A percentile compares a stretch with the other conserved stretches of the same genome.
These are phyloP conservation scores for Aspergillus cavernicola DNA, from an alignment of 495 filamentous ascomycete genomes.

Conservation along the genomic window DNA sequence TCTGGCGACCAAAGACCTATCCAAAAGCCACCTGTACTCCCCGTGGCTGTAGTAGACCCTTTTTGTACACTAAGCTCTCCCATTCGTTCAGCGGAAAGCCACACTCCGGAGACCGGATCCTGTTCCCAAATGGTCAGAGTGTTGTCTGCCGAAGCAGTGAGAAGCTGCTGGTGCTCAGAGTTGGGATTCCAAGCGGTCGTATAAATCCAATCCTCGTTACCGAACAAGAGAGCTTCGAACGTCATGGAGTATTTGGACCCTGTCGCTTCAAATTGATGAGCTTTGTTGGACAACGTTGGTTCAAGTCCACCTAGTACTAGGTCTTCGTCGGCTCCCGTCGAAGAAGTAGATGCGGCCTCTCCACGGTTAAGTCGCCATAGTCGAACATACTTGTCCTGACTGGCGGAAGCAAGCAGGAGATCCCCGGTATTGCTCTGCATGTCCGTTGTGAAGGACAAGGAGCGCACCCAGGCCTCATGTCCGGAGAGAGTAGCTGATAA, in stretches of 20 bases:
- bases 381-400: slow-evolving; percentile 95
- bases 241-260: slow-evolving; percentile 69
- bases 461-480: slow-evolving; percentile 93
- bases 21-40: slow-evolving; percentile 95
- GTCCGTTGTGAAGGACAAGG: slow-evolving; percentile 71
- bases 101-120: slow-evolving; percentile 78
- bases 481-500: slow-evolving; percentile 76
- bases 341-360: slow-evolving; percentile 33
- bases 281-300: slow-evolving; percentile 76
- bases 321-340: slow-evolving; percentile 38
- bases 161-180: slow-evolving; percentile 59
- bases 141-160: slow-evolving; percentile 92
- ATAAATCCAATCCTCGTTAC: slow-evolving; percentile 98
- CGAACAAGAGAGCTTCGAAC: slow-evolving; percentile 91
- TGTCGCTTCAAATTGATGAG: slow-evolving; percentile 62
- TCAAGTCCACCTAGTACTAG: slow-evolving; percentile 59
- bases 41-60: slow-evolving; percentile 91
- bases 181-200: slow-evolving; percentile 70
- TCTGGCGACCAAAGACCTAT: slow-evolving; percentile 87
- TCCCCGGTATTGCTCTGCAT: slow-evolving; percentile 53
- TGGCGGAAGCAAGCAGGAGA: slow-evolving; percentile 84
- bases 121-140: slow-evolving; percentile 89
- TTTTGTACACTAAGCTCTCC: slow-evolving; percentile 93
- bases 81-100: slow-evolving; percentile 77
- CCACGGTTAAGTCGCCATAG: slow-evolving; percentile 83